These are phyloP conservation scores for Trichoderma sp. DNA, from an alignment of 2,329 filamentous ascomycete species.

Conservation along the genomic window DNA sequence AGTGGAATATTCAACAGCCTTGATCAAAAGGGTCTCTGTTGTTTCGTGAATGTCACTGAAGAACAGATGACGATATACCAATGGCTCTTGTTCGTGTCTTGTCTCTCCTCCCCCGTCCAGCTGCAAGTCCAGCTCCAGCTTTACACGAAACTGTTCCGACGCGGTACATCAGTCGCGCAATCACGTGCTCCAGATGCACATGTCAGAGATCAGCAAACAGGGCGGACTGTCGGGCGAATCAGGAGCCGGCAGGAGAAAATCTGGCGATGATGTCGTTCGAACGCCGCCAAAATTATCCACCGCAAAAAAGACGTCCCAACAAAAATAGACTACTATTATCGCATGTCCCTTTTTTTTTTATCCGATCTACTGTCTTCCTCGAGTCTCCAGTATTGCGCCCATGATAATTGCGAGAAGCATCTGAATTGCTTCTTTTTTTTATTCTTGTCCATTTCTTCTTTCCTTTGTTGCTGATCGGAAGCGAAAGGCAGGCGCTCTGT, in stretches of 20 bases:
- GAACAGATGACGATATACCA: not conserved
- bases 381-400: not conserved
- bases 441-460: conserved; percentile 11
- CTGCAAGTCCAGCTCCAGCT: no score
- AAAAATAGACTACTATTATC: conserved; percentile 3
- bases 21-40: not conserved
- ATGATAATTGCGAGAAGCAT: conserved; percentile 12
- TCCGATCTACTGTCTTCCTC: not conserved
- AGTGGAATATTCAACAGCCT: not conserved
- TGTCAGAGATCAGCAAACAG: not conserved
- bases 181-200: conserved; percentile 20
- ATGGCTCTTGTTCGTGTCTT: not conserved
- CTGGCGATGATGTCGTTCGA: conserved; percentile 29
- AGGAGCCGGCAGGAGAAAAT: conserved; percentile 23
- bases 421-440: not conserved
- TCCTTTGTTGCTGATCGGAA: not conserved
- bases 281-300: conserved; percentile 23
- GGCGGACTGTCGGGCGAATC: conserved; percentile 26
- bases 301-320: conserved; percentile 25
- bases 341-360: conserved; percentile 5
- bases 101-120: no score
- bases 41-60: no score
- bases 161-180: conserved; percentile 24
- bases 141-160: not conserved
- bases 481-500: conserved; percentile 23